Evolutionary conservation across 2,329 filamentous ascomycete genomes (phyloP), one percentile per base, ranked within the genome.

Genomic region (Calonectria naviculata): DNA sequence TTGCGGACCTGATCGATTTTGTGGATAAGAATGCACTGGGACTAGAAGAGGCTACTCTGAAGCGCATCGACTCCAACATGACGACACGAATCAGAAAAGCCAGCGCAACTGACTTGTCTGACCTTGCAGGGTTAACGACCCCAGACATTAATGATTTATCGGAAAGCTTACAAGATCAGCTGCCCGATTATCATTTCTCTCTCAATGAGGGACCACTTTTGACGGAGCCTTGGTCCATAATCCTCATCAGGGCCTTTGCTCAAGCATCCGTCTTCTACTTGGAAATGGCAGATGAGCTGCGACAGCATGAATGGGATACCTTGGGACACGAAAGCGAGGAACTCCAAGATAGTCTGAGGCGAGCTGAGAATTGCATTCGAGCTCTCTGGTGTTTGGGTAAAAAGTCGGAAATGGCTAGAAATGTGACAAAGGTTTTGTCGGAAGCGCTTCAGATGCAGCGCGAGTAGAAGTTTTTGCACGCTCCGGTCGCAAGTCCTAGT

Each of bases 191-290:
- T 56, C 88, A 90, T 73, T 86, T 86, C 66, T 87, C 88, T 0
- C 81, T 89, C 3, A 88, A 85, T 42, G 84, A 89, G 71, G 87
- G 86, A 1, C 86, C 89, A 2, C 81, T 91, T 5, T 75, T 91
- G 36, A 90, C 88, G 0, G 89, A 91, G 69, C 89, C 89, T 1
- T 91, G 89, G 89, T 90, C 89, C 0, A 84, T 86, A 3, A 84
- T 90, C 3, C 74, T 90, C 24, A 86, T 90, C 61, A 82, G 87
- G 6, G 85, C 85, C 0, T 90, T 90, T 68, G 83, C 85, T 3
- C 87, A 85, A 71, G 86, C 88, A 0, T 84, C 79, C 1, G 71
- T 80, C 0, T 69, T 80, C 44, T 78, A 82, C 38, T 61, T 89
- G 6, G 78, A 84, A 5, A 78, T 77, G 17, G 78, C 76, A 0